Conservation (phyloP, 768 basidiomycete genomes). For the Kockovaella imperatae region DNA sequence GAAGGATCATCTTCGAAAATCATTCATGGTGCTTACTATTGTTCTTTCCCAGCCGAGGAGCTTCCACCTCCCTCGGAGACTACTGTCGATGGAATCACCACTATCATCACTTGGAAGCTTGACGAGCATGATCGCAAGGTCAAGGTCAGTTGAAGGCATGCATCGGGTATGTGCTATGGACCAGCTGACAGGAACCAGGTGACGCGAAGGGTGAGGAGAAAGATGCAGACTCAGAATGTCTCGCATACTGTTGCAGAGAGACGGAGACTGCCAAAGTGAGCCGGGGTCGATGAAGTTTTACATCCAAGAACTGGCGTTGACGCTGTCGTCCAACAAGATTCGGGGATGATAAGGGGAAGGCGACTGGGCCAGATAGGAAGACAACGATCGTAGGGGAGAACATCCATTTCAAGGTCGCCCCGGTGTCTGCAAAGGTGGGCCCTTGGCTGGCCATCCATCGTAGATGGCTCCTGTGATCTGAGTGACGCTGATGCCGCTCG, state of each 20-base stretch:
- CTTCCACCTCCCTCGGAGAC: conserved; percentile 55
- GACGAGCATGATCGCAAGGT: conserved; percentile 93
- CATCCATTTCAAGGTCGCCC: conserved; percentile 51
- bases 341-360: conserved; percentile 78
- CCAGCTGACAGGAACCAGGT: conserved; percentile 51
- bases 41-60: conserved; percentile 10
- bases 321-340: conserved; percentile 59
- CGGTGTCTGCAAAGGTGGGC: neutral
- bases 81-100: conserved; percentile 75
- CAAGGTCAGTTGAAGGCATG: conserved; percentile 55
- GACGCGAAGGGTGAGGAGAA: conserved; percentile 75
- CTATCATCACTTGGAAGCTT: conserved; percentile 69
- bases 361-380: conserved; percentile 79
- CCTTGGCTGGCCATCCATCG: too few species aligned
- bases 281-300: neutral
- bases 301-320: neutral
- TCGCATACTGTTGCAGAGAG: conserved; percentile 89
- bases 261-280: conserved; percentile 68
- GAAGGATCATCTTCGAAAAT: neutral
- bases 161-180: neutral
- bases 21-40: neutral
- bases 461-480: neutral
- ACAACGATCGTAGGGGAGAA: conserved; percentile 78
- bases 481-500: neutral
- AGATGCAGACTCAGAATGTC: conserved; percentile 83